Conservation (phyloP, 2,329 filamentous ascomycete species). For the Xylaria sp. region DNA sequence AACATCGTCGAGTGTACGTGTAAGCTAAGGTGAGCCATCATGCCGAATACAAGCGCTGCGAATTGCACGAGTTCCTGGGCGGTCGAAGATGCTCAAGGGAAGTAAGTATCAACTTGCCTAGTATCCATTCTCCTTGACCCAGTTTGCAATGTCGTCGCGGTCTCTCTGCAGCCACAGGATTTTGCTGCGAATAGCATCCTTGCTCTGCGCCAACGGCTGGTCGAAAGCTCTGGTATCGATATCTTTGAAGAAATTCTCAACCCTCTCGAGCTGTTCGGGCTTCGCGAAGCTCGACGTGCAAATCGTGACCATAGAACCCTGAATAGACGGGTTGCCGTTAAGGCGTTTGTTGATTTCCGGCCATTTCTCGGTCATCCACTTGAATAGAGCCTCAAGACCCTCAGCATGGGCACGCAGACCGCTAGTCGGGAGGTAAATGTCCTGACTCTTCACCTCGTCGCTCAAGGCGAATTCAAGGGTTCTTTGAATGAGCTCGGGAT, state of each 20-base stretch:
- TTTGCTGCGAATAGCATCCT: slow-evolving; percentile 81
- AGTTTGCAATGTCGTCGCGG: slow-evolving; percentile 62
- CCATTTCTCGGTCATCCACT: slow-evolving; percentile 85
- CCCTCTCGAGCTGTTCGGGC: slow-evolving; percentile 65
- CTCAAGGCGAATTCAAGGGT: slow-evolving; percentile 71
- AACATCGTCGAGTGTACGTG: not conserved
- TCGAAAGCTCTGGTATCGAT: slow-evolving; percentile 84
- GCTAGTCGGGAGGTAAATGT: slow-evolving; percentile 82
- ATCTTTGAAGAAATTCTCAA: slow-evolving; percentile 73
- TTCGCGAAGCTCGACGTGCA: slow-evolving; percentile 76
- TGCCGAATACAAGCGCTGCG: not conserved
- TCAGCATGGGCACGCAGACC: slow-evolving; percentile 71
- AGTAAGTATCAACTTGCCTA: slow-evolving; percentile 21
- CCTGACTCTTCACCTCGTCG: slow-evolving; percentile 85
- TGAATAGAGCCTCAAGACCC: slow-evolving; percentile 75
- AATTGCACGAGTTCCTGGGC: not conserved
- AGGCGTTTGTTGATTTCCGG: slow-evolving; percentile 74
- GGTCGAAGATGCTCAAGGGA: not conserved
- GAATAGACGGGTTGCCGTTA: slow-evolving; percentile 79
- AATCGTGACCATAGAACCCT: slow-evolving; percentile 77
- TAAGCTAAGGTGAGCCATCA: not conserved
- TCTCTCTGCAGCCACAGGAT: slow-evolving; percentile 75
- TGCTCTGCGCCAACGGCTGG: slow-evolving; percentile 81
- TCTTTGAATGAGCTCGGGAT: slow-evolving; percentile 73
- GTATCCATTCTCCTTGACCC: slow-evolving; percentile 60